A percentile compares a stretch with the other conserved stretches of the same genome.
Evolutionary conservation across 73 alveolate genomes (phyloP).

Genomic region (Paramecium bursaria): DNA sequence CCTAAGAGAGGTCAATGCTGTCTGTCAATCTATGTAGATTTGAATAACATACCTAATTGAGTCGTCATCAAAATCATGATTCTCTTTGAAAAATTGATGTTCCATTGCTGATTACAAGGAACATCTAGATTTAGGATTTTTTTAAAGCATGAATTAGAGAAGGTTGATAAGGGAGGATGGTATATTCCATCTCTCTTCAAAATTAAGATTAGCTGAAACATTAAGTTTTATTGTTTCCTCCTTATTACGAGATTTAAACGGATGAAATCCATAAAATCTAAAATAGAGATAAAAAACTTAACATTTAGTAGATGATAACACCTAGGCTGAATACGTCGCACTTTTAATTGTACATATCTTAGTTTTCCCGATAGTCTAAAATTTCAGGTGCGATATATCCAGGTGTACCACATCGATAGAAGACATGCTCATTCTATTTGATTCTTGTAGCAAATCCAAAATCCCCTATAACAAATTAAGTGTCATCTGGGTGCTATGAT

Average conservation of each 20-base stretch:
- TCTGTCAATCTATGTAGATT: no score
- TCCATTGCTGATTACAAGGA: slow-evolving; percentile 23
- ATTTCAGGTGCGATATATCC: slow-evolving; percentile 62
- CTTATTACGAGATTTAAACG: slow-evolving; percentile 12
- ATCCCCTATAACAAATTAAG: slow-evolving; percentile 34
- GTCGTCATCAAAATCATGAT: no score
- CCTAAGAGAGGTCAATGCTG: no score
- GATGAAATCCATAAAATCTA: slow-evolving; percentile 23
- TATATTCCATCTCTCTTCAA: background rate
- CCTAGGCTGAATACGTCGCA: slow-evolving; percentile 55
- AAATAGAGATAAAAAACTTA: background rate
- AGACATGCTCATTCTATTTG: slow-evolving; percentile 7
- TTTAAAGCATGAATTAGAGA: background rate
- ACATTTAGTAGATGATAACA: slow-evolving; percentile 36
- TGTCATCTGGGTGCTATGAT: background rate
- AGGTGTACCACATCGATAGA: slow-evolving; percentile 58
- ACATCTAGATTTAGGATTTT: slow-evolving; percentile 19
- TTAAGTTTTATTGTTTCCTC: slow-evolving; percentile 30
- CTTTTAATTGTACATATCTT: background rate
- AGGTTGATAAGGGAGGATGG: slow-evolving; percentile 17
- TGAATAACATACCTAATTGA: no score
- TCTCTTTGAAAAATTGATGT: slow-evolving; percentile 23
- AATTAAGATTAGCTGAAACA: background rate
- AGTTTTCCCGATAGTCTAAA: slow-evolving; percentile 7
- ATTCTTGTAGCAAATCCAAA: slow-evolving; percentile 47